Evolutionary conservation across 129 eudicot species (phyloP), one percentile per base, ranked within the genome.

Genomic region (Flaveria brownii): DNA sequence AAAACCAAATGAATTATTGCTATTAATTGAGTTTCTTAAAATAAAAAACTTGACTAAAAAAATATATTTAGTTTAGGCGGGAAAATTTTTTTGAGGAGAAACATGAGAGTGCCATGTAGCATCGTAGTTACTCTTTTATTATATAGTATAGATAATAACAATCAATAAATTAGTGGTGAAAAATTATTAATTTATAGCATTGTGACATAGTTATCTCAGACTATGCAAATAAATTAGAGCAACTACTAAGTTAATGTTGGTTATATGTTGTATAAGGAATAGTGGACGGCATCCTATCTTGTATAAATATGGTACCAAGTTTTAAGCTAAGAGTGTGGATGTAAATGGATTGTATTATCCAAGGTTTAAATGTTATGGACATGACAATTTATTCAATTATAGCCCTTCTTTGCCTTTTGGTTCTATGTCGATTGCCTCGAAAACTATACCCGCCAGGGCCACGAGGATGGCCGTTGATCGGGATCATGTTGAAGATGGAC

Each of bases 381-480:
- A 51, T 33, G 6, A 30, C 79, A 5, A 63, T 82, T 73, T 64
- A 83, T 68, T 79, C 79, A 70, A 23, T 82, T 36, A 9, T 80
- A 59, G 78, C 88, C 33, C 56, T 84, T 12, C 28, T 86, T 0
- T 45, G 57, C 30, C 15, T 82, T 0, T 73, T 70, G 17, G 71
- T 84, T 10, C 12, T 84, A 0, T 62, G 78, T 7, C 28, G 45
- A 15, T 73, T 72, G 13, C 82, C 67, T 14, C 85, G 81, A 0
- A 86, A 77, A 64, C 87, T 68, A 0, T 80, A 79, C 52, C 96
- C 96, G 0, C 96, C 96, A 0, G 96, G 96, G 28, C 96, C 96
- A 0, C 76, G 25, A 17, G 91, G 96, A 9, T 85, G 86, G 84
- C 96, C 96, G 23, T 10, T 89, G 45, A 89, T 89, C 18, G 96